Percentiles rank a stretch among this genome's conserved stretches.
Evolutionary conservation across 169 alveolate species (phyloP).

Genomic region (Babesia microti): DNA sequence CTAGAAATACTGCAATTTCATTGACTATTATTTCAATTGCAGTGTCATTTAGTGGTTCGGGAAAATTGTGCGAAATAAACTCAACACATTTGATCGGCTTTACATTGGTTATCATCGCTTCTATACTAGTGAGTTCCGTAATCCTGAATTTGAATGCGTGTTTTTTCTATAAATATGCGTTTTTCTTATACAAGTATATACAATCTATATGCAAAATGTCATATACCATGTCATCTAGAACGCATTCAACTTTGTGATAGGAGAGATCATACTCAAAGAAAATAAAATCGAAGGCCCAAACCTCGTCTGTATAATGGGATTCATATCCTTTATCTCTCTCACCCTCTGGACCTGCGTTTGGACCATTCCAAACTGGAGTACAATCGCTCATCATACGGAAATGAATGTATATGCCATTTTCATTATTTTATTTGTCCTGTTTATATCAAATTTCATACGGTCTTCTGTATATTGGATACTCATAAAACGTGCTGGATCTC

Average conservation of each 20-base stretch:
- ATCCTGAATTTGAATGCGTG: no score
- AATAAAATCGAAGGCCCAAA: slow-evolving; percentile 42
- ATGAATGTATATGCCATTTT: slow-evolving; percentile 9
- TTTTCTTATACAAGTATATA: no score
- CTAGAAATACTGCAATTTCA: slow-evolving; percentile 27
- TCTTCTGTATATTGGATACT: slow-evolving; percentile 42
- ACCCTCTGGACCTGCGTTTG: slow-evolving; percentile 27
- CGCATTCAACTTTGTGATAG: slow-evolving; percentile 34
- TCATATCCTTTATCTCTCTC: slow-evolving; percentile 26
- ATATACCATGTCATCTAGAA: slow-evolving; percentile 2
- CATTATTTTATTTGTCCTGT: slow-evolving; percentile 11
- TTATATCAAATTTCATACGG: slow-evolving; percentile 34
- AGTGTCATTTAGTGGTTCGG: slow-evolving; percentile 28
- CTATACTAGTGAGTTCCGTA: slow-evolving; percentile 17
- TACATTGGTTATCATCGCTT: slow-evolving; percentile 20
- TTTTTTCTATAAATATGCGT: no score
- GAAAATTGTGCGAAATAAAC: slow-evolving; percentile 19
- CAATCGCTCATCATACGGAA: neutral
- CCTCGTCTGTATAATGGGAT: slow-evolving; percentile 46
- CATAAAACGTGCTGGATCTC: slow-evolving; percentile 40
- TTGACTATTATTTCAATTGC: slow-evolving; percentile 32
- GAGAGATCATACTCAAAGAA: slow-evolving; percentile 25
- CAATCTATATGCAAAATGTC: no score
- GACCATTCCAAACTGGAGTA: slow-evolving; percentile 35
- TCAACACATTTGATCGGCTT: slow-evolving; percentile 24